Evolutionary conservation across 495 filamentous ascomycete species (phyloP).

Genomic region (Neurospora sp.): DNA sequence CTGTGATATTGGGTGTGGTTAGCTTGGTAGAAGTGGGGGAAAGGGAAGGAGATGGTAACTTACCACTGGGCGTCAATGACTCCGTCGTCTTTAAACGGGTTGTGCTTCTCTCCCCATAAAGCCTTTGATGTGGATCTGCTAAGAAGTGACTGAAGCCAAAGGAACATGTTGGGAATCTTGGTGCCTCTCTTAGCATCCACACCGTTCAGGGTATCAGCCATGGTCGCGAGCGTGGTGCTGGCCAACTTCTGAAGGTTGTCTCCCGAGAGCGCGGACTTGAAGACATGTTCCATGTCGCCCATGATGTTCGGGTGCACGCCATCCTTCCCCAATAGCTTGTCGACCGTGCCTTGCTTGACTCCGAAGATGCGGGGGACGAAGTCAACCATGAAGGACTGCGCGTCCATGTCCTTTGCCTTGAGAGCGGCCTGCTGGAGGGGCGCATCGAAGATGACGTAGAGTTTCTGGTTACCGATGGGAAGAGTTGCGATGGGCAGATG

Average conservation of each 20-base stretch:
- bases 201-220: conserved; percentile 2
- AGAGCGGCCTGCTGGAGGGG: conserved; percentile 22
- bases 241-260: conserved; percentile 4
- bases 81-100: conserved; percentile 15
- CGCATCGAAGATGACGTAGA: conserved; percentile 19
- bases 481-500: conserved; percentile 30
- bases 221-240: conserved; percentile 2
- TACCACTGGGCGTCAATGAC: conserved; percentile 13
- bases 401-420: conserved; percentile 13
- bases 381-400: conserved; percentile 4
- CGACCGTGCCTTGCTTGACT: background rate
- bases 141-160: conserved; percentile 22
- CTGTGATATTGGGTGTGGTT: conserved; percentile 1
- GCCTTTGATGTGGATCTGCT: conserved; percentile 19
- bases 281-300: conserved; percentile 2
- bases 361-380: conserved; percentile 5
- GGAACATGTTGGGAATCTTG: conserved; percentile 12
- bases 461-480: conserved; percentile 14
- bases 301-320: conserved; percentile 1
- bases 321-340: background rate
- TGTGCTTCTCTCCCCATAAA: conserved; percentile 18
- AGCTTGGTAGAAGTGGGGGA: conserved; percentile 1
- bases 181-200: background rate
- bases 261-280: conserved; percentile 4
- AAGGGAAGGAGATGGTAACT: background rate